phyloP scores from a whole-genome alignment of 108 stramenopile genomes.

The Fistulifera solaris region DNA sequence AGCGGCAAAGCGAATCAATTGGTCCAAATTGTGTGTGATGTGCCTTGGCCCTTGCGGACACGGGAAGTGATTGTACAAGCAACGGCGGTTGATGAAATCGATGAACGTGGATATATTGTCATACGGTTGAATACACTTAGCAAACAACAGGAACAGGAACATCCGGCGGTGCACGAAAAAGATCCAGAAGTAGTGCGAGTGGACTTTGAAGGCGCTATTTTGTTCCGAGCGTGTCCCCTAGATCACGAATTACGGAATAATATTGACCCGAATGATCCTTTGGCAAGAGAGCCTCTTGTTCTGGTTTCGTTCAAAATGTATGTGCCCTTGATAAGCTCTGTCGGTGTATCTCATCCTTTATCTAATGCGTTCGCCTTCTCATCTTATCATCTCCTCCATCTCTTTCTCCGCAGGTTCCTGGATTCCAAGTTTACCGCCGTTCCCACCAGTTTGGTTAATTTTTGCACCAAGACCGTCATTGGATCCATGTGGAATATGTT shows the following conservation, averaged over 20 bases:
- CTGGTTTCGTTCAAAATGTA: constrained; percentile 9
- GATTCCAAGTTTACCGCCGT: constrained; percentile 11
- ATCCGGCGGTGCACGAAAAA: background rate
- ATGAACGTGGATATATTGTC: constrained; percentile 23
- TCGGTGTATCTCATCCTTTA: too few relatives aligned
- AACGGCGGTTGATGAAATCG: constrained; percentile 62
- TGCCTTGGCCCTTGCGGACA: constrained; percentile 43
- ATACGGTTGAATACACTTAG: constrained; percentile 28
- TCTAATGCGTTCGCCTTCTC: too few relatives aligned
- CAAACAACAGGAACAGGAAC: constrained; percentile 3
- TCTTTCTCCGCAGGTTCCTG: background rate
- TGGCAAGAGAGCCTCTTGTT: background rate
- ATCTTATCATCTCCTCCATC: too few relatives aligned
- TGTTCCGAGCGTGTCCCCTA: constrained; percentile 52
- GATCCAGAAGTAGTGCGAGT: constrained; percentile 16
- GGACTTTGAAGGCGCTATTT: constrained; percentile 41
- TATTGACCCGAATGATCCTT: background rate
- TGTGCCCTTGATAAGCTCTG: background rate
- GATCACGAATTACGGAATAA: background rate
- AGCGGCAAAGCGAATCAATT: constrained; percentile 44
- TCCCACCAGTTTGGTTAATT: constrained; percentile 54
- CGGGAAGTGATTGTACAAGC: constrained; percentile 48
- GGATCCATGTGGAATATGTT: constrained; percentile 51
- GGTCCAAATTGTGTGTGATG: constrained; percentile 31
- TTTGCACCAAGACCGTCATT: constrained; percentile 43